These are phyloP conservation scores for Ceratocystis ficicola DNA, from an alignment of 2,329 filamentous ascomycete genomes.

Conservation along the genomic window DNA sequence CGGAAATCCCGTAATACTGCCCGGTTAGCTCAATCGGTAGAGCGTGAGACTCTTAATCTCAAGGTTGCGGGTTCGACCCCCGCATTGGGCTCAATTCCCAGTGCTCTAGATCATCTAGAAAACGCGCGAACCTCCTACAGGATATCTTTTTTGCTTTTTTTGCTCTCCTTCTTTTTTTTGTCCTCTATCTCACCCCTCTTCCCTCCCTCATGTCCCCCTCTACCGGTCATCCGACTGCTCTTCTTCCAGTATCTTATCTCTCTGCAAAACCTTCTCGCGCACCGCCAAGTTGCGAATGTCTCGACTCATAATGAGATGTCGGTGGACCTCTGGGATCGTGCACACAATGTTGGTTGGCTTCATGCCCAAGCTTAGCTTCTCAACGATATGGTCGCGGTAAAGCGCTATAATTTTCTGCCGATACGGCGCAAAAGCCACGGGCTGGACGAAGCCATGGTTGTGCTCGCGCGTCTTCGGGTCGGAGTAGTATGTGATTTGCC, in stretches of 20 bases:
- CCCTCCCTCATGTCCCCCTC: neutral
- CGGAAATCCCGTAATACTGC: conserved; percentile 25
- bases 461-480: neutral
- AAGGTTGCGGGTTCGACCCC: conserved; percentile 35
- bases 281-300: neutral
- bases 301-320: neutral
- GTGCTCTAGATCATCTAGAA: conserved; percentile 20
- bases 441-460: neutral
- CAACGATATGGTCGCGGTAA: neutral
- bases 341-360: neutral
- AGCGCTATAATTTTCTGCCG: neutral
- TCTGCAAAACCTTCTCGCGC: neutral
- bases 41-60: conserved; percentile 57
- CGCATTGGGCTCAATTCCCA: conserved; percentile 26
- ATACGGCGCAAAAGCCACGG: neutral
- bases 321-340: neutral
- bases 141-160: neutral
- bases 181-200: neutral
- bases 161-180: neutral
- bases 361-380: neutral
- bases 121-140: neutral
- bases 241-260: neutral
- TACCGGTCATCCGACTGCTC: neutral
- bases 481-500: neutral
- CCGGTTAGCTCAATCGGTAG: conserved; percentile 59